Evolutionary conservation across 2,329 filamentous ascomycete genomes (phyloP), one percentile per base, ranked within the genome.

Genomic region (Scolecobasidium constrictum): DNA sequence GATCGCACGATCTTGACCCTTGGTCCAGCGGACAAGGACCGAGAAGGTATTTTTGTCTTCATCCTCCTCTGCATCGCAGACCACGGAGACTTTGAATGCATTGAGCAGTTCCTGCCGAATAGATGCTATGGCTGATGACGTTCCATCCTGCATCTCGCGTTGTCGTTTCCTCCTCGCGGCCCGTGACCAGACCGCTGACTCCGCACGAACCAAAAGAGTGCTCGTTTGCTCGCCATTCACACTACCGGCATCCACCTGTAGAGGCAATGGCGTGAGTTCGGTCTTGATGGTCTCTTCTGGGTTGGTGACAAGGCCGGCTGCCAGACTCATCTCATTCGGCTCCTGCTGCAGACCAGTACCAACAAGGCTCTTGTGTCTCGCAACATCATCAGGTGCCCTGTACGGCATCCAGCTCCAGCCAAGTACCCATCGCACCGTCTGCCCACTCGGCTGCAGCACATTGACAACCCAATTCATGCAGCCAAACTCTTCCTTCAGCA

Each of bases 361-460:
- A 31, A 31, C 26, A 7, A 31, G 26, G 26, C 26, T 31, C 26
- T 31, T 31, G n/a, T 31, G 26, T 31, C 26, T 7, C 9, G 9
- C 26, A 7, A 31, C 26, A 31, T 31, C 9, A 31, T 31, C 26
- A 31, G 26, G 26, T 9, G 26, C 26, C 9, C 26, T 7, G 9
- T n/a, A 31, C 9, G 26, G n/a, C 26, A 31, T 64, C 63, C 86
- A 94, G 53, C 83, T 93, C 92, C 92, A 98, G 0, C 74, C 92
- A 3, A 96, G 63, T 2, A 80, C 86, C 88, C 90, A 96, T 15
- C 92, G 69, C 41, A 80, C 77, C 21, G 92, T 96, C 56, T 78
- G 82, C 37, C 65, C 77, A 0, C 84, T 85, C 45, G 90, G 85
- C 0, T 86, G 69, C 50, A 96, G 81, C 48, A 83, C 78, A 0